Evolutionary conservation across 169 alveolate genomes (phyloP), one percentile per base, ranked within the genome.

Genomic region (Plasmodium gonderi): DNA sequence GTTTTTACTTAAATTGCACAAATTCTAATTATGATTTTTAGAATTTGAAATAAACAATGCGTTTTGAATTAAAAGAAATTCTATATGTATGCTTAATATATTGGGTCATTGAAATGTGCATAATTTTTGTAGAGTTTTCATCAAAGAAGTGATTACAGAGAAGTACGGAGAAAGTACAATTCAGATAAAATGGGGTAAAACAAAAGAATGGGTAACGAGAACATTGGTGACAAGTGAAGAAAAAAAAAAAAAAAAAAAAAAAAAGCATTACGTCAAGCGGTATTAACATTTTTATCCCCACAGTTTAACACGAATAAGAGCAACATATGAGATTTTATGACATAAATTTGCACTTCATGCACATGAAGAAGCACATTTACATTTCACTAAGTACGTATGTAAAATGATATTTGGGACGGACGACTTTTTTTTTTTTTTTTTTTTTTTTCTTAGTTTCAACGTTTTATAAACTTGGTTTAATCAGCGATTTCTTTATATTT

Each of bases 51-150:
- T 8, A 75, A 75, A 29, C 4, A 54, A 23, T 38, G 72, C 72
- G 51, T 87, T 87, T 69, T 87, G 3, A 69, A 54, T 49, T 23
- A 38, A 75, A 60, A 75, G 64, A 87, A 75, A 40, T 75, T 87
- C 36, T 38, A 75, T 74, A 75, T 74, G 68, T 33, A 40, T 38
- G 68, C 74, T 49, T 87, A 54, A 45, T 68, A n/a, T n/a, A 44
- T 29, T 36, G 44, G 17, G 72, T 45, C 77, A 45, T 68, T 67
- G 23, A 67, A 31, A 54, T 23, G 72, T 40, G 75, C 75, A 33
- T 45, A 14, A 33, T 69, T 69, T 14, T 38, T 12, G 6, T 9
- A 26, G 79, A n/a, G 44, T 69, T 33, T 31, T 69, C 79, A 69
- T 14, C n/a, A 42, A 42, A 31, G 79, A 69, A 69, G 79, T 42